These are phyloP conservation scores for Penicillium taxi DNA, from an alignment of 495 filamentous ascomycete genomes.

Conservation along the genomic window DNA sequence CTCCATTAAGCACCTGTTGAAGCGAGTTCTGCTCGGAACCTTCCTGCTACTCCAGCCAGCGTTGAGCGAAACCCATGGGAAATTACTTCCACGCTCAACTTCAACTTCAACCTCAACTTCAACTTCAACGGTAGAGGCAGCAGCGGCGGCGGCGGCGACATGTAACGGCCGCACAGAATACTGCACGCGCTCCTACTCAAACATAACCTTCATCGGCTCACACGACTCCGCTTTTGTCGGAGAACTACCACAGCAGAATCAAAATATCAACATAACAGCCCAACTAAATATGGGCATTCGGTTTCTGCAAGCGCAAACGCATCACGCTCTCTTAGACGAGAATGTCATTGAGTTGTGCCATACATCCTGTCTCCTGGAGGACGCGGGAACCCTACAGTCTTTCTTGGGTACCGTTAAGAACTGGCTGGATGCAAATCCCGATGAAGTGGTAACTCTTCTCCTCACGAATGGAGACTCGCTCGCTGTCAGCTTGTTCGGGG, in stretches of 20 bases:
- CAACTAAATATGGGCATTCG: slow-evolving; percentile 63
- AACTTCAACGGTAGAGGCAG: slow-evolving; percentile 1
- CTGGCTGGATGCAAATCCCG: slow-evolving; percentile 58
- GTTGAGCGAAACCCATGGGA: too few relatives aligned
- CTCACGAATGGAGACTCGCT: slow-evolving; percentile 59
- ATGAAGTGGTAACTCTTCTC: slow-evolving; percentile 63
- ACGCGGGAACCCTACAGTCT: slow-evolving; percentile 50
- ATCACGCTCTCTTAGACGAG: slow-evolving; percentile 33
- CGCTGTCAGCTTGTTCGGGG: slow-evolving; percentile 40
- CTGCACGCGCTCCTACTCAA: slow-evolving; percentile 54
- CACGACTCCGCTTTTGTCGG: slow-evolving; percentile 63
- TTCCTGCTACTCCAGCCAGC: slow-evolving; percentile 11
- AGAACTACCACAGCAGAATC: slow-evolving; percentile 54
- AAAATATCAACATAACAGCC: slow-evolving; percentile 55
- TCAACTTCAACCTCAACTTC: too few relatives aligned
- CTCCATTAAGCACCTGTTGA: slow-evolving; percentile 1
- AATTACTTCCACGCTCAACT: too few relatives aligned
- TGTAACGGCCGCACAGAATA: slow-evolving; percentile 63
- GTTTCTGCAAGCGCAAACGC: slow-evolving; percentile 62
- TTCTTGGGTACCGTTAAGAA: slow-evolving; percentile 52
- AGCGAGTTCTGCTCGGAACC: slow-evolving; percentile 5
- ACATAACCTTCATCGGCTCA: slow-evolving; percentile 60
- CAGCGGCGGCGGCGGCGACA: slow-evolving; percentile 8
- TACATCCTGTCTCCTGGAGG: slow-evolving; percentile 54
- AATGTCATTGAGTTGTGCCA: slow-evolving; percentile 57